Conservation (phyloP, 148 eudicot species). For the Pharnaceum exiguum region DNA sequence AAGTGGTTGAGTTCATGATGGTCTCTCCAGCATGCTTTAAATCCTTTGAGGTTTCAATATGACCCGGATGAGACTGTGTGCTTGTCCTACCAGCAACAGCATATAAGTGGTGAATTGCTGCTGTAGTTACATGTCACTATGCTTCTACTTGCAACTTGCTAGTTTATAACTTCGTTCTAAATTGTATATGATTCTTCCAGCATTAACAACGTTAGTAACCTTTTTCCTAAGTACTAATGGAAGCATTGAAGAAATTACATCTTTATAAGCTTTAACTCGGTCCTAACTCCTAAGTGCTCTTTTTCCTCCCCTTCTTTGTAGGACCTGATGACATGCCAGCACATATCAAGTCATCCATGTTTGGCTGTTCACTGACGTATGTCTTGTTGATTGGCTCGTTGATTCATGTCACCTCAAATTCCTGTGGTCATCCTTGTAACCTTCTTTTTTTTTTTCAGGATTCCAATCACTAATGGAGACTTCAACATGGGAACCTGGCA, state of each 20-base stretch:
- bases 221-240: too few relatives aligned
- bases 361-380: slow-evolving; percentile 84
- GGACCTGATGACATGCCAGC: slow-evolving; percentile 99
- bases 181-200: too few relatives aligned
- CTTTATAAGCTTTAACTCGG: background rate
- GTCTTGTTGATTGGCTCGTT: slow-evolving; percentile 13
- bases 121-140: too few relatives aligned
- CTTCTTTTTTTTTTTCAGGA: slow-evolving; percentile 36
- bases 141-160: too few relatives aligned
- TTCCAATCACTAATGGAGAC: slow-evolving; percentile 84
- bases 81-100: too few relatives aligned
- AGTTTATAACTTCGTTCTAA: too few relatives aligned
- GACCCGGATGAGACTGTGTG: too few relatives aligned
- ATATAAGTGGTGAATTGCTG: too few relatives aligned
- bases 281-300: background rate
- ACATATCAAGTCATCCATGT: slow-evolving; percentile 95
- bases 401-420: background rate
- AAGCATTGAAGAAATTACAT: background rate
- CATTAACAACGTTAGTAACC: too few relatives aligned
- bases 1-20: too few relatives aligned
- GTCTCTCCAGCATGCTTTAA: too few relatives aligned
- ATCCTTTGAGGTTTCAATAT: too few relatives aligned
- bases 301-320: slow-evolving; percentile 27
- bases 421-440: slow-evolving; percentile 1
- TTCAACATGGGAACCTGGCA: slow-evolving; percentile 99